phyloP scores from a whole-genome alignment of 768 basidiomycete genomes.

The Daedaleopsis sinensis region DNA sequence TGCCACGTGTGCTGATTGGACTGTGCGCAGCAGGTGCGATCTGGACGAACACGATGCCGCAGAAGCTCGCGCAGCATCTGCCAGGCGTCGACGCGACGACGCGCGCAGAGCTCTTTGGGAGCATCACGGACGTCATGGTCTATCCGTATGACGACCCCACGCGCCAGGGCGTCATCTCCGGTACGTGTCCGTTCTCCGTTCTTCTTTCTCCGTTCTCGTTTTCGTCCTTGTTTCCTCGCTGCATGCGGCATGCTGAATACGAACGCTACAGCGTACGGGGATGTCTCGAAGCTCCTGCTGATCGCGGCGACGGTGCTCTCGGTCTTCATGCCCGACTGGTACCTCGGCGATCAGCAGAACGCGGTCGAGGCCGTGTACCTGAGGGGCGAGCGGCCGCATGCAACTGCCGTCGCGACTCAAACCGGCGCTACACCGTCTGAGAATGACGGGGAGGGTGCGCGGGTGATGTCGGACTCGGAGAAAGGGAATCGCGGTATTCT shows the following conservation, averaged over 20 bases:
- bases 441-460: no score
- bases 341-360: constrained; percentile 71
- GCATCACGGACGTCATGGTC: constrained; percentile 51
- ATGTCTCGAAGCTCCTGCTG: constrained; percentile 38
- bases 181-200: constrained; percentile 33
- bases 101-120: constrained; percentile 53
- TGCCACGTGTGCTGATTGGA: constrained; percentile 45
- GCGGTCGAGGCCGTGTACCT: constrained; percentile 49
- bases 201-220: not conserved
- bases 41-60: constrained; percentile 71
- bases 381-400: constrained; percentile 16
- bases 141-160: constrained; percentile 57
- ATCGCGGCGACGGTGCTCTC: constrained; percentile 61
- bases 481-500: no score
- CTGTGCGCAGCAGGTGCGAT: constrained; percentile 63
- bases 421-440: no score
- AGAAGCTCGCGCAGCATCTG: constrained; percentile 55
- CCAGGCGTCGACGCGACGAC: constrained; percentile 48
- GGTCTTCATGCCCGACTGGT: constrained; percentile 63
- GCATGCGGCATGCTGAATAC: constrained; percentile 28
- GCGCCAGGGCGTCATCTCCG: constrained; percentile 42
- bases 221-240: not conserved
- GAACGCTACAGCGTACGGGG: constrained; percentile 31
- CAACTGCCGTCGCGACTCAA: no score
- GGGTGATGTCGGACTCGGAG: no score